Evolutionary conservation across 2,329 filamentous ascomycete species (phyloP), one percentile per base, ranked within the genome.

Genomic region (Trichoderma guizhouense): DNA sequence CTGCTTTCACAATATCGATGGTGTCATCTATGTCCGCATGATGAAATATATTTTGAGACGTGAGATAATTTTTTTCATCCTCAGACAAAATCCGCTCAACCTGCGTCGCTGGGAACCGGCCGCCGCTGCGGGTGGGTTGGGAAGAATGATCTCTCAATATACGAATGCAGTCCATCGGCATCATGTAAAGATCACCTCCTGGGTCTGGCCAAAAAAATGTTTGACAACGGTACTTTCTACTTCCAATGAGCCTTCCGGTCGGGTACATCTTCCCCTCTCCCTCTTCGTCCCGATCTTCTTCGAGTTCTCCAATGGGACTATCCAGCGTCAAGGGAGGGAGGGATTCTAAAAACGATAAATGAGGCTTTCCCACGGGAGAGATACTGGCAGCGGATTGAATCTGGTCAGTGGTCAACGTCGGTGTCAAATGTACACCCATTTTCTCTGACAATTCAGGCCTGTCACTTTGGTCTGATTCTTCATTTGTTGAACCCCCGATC

Each of bases 61-160:
- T 51, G 9, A 51, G 43, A 51, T 47, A 47, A 6, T 9, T 21
- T 9, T 12, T 12, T n/a, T 3, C 26, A 28, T 28, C 26, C 5
- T n/a, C n/a, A n/a, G n/a, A n/a, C n/a, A n/a, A n/a, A n/a, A n/a
- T n/a, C n/a, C n/a, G n/a, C n/a, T n/a, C n/a, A n/a, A n/a, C n/a
- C n/a, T n/a, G n/a, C n/a, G n/a, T n/a, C n/a, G n/a, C n/a, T n/a
- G n/a, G n/a, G n/a, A n/a, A 28, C 26, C 26, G 4, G 15, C 36
- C 15, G 18, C 5, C 15, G 8, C 12, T 6, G 0, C 2, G 1
- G 2, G 6, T 2, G 5, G 8, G 18, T 0, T 8, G 14, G 18
- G 1, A 2, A n/a, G 2, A n/a, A 8, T 4, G 3, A n/a, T 9
- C 0, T 43, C 8, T 8, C 3, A 47, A 11, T 5, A 47, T 47